Conservation (phyloP, 202 grass and related monocot genomes). For the Eragrostis tef region DNA sequence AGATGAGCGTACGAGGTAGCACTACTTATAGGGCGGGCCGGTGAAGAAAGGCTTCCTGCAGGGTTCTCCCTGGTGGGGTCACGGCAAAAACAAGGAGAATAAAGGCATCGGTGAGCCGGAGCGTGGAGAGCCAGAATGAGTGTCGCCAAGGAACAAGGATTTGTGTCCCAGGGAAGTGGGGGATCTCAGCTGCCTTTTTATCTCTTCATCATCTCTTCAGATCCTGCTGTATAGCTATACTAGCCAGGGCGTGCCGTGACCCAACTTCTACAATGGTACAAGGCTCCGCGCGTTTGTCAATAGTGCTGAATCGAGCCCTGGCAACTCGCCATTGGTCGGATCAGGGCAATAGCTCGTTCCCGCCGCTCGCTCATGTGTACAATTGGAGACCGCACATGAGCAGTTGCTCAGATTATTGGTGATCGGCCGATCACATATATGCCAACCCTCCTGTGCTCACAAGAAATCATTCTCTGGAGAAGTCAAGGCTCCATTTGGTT, state of each 20-base stretch:
- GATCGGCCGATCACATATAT: background rate
- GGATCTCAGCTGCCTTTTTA: slow-evolving; percentile 40
- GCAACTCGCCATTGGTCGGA: background rate
- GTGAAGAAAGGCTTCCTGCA: background rate
- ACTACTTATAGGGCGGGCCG: slow-evolving; percentile 53
- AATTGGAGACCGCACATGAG: slow-evolving; percentile 14
- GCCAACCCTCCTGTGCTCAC: background rate
- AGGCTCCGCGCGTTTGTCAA: background rate
- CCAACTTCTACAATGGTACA: background rate
- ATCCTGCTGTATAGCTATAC: slow-evolving; percentile 16
- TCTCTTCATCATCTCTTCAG: background rate
- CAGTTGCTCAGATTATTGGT: background rate
- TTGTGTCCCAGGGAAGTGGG: slow-evolving; percentile 40
- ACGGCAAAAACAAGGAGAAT: slow-evolving; percentile 10
- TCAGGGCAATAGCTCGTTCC: background rate
- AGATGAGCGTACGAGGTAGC: slow-evolving; percentile 24
- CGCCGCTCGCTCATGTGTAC: slow-evolving; percentile 21
- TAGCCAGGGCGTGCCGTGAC: slow-evolving; percentile 7
- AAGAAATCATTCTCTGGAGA: background rate
- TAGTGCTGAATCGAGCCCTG: background rate
- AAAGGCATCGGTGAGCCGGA: slow-evolving; percentile 40
- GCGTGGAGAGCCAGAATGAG: slow-evolving; percentile 40
- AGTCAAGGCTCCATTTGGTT: background rate
- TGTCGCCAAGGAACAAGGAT: slow-evolving; percentile 42
- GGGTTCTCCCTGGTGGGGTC: slow-evolving; percentile 13